Percentiles rank a stretch among this genome's conserved stretches.
Evolutionary conservation across 352 stramenopile species (phyloP).

Genomic region (Aphanomyces cochlioides): DNA sequence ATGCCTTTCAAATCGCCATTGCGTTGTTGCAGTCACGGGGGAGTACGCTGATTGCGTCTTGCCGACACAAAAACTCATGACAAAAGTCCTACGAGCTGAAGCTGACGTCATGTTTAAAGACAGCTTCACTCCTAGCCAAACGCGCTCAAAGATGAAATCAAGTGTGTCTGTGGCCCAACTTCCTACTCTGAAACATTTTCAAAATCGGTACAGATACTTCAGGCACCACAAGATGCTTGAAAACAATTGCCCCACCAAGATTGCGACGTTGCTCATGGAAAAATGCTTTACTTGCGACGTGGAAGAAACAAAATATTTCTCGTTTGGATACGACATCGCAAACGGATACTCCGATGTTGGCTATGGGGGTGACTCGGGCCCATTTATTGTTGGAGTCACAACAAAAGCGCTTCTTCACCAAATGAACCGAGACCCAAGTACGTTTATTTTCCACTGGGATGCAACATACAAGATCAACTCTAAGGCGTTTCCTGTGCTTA

Average conservation of each 20-base stretch:
- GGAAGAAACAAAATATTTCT: too few species aligned
- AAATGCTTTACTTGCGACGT: too few species aligned
- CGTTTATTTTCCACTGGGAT: conserved; percentile 13
- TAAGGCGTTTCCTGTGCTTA: background rate
- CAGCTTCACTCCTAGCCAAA: background rate
- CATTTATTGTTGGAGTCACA: conserved; percentile 12
- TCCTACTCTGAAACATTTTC: background rate
- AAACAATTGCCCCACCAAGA: background rate
- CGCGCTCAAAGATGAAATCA: background rate
- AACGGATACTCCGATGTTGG: background rate
- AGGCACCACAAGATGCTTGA: background rate
- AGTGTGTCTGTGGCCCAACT: background rate
- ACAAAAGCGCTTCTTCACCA: background rate
- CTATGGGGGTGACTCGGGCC: background rate
- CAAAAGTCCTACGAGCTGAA: background rate
- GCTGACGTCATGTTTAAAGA: background rate
- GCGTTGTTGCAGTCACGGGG: background rate
- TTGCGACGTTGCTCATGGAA: background rate
- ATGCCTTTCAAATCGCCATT: too few species aligned
- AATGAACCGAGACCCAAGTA: background rate
- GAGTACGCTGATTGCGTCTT: background rate
- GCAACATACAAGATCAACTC: conserved; percentile 2
- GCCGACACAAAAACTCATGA: background rate
- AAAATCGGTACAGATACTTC: background rate
- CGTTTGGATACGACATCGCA: background rate